Evolutionary conservation across 2,329 filamentous ascomycete genomes (phyloP).

Genomic region (Fusarium sterilihyphosum): DNA sequence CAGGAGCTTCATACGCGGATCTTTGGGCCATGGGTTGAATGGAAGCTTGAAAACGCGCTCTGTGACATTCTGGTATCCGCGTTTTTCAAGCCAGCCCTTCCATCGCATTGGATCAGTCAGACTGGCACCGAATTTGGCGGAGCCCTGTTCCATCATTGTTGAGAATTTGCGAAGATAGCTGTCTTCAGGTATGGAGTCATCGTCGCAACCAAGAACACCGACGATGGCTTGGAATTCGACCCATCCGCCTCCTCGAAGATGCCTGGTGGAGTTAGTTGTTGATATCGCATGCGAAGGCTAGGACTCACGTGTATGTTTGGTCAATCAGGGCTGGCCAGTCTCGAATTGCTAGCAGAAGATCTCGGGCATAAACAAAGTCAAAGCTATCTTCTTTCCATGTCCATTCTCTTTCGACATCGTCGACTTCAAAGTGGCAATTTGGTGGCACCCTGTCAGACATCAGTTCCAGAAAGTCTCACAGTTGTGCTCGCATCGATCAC

Average conservation of each 20-base stretch:
- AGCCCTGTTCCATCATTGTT: slow-evolving; percentile 43
- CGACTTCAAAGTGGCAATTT: slow-evolving; percentile 50
- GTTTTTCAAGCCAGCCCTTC: slow-evolving; percentile 53
- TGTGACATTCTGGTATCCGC: slow-evolving; percentile 61
- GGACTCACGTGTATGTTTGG: slow-evolving; percentile 46
- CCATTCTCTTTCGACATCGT: slow-evolving; percentile 51
- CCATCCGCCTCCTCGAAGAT: slow-evolving; percentile 29
- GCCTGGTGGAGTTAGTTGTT: slow-evolving; percentile 3
- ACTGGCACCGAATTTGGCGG: slow-evolving; percentile 43
- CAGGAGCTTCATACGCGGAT: slow-evolving; percentile 60
- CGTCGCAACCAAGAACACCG: slow-evolving; percentile 35
- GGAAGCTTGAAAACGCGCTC: slow-evolving; percentile 59
- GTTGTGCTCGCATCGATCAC: not conserved
- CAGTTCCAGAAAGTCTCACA: not conserved
- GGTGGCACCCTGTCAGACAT: slow-evolving; percentile 47
- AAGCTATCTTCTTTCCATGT: slow-evolving; percentile 49
- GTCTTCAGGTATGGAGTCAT: slow-evolving; percentile 35
- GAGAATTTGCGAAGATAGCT: slow-evolving; percentile 41
- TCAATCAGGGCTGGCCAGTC: slow-evolving; percentile 48
- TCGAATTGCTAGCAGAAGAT: slow-evolving; percentile 44
- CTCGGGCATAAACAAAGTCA: slow-evolving; percentile 50
- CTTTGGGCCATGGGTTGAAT: slow-evolving; percentile 60
- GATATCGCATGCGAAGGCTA: fast-evolving
- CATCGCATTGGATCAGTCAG: slow-evolving; percentile 42
- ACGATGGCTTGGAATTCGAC: slow-evolving; percentile 39